Conservation (phyloP, 805 yeast species). For the Starmerella etchellsii region DNA sequence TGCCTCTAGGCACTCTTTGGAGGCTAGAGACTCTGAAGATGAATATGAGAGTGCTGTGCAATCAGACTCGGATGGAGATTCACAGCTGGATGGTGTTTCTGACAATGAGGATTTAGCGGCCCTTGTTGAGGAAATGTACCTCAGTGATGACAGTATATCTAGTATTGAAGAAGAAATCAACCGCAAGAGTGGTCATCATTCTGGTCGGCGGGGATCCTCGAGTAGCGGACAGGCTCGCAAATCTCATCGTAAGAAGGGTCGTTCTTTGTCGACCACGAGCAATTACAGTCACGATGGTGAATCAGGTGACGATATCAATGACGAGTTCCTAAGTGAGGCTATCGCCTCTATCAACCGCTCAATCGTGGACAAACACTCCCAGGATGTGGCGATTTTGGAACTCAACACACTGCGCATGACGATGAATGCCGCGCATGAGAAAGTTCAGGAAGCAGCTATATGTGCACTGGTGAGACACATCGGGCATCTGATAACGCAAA, state of each 20-base stretch:
- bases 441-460: conserved; percentile 72
- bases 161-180: conserved; percentile 13
- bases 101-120: conserved; percentile 18
- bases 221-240: not conserved
- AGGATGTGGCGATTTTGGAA: conserved; percentile 86
- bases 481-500: conserved; percentile 59
- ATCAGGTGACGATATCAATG: conserved; percentile 46
- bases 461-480: conserved; percentile 59
- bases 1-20: conserved; percentile 28
- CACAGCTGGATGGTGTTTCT: conserved; percentile 8
- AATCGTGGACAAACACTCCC: conserved; percentile 78
- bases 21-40: not conserved
- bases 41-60: conserved; percentile 16
- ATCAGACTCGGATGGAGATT: conserved; percentile 7
- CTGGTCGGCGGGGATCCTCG: conserved; percentile 11
- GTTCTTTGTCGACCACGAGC: conserved; percentile 20
- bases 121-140: conserved; percentile 23
- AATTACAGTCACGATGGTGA: conserved; percentile 36
- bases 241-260: conserved; percentile 7
- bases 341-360: conserved; percentile 86
- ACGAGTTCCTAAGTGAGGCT: conserved; percentile 81
- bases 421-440: conserved; percentile 89
- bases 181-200: not conserved
- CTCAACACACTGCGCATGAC: conserved; percentile 93
- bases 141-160: conserved; percentile 26